Evolutionary conservation across 73 alveolate genomes (phyloP).

Genomic region (Uronychia binucleata): DNA sequence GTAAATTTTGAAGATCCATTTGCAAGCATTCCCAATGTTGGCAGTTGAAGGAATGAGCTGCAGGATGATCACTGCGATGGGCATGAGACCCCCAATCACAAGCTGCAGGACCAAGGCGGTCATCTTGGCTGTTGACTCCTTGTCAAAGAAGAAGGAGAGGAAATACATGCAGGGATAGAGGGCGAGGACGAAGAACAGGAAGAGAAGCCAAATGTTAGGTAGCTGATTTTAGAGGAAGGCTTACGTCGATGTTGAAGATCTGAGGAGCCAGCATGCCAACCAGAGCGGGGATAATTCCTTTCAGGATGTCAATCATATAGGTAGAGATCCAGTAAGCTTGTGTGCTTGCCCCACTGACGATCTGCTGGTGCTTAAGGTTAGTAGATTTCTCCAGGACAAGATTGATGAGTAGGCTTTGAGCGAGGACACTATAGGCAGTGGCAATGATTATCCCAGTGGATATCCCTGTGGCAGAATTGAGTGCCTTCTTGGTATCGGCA

Average conservation of each 20-base stretch:
- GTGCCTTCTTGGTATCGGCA: background rate
- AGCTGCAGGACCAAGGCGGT: constrained; percentile 54
- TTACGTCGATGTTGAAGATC: background rate
- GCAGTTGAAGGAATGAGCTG: constrained; percentile 66
- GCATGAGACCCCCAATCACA: constrained; percentile 66
- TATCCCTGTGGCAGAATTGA: constrained; percentile 2
- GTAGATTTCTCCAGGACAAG: constrained; percentile 86
- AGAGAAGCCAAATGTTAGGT: constrained; percentile 63
- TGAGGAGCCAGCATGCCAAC: constrained; percentile 11
- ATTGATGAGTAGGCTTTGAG: constrained; percentile 59
- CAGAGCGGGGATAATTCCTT: constrained; percentile 74
- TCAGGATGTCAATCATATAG: constrained; percentile 86
- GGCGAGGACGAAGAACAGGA: constrained; percentile 50
- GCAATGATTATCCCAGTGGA: constrained; percentile 25
- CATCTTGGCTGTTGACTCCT: constrained; percentile 72
- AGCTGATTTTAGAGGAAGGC: constrained; percentile 1
- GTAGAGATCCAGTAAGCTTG: constrained; percentile 95
- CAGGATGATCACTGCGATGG: constrained; percentile 61
- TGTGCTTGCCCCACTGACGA: constrained; percentile 87
- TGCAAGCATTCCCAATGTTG: constrained; percentile 61
- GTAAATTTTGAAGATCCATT: constrained; percentile 82
- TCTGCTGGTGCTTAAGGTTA: constrained; percentile 90
- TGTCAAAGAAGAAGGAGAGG: constrained; percentile 66
- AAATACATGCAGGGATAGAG: constrained; percentile 55
- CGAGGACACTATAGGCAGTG: constrained; percentile 51